These are phyloP conservation scores for Citrus inodora DNA, from an alignment of 345 rosid genomes.

Conservation along the genomic window DNA sequence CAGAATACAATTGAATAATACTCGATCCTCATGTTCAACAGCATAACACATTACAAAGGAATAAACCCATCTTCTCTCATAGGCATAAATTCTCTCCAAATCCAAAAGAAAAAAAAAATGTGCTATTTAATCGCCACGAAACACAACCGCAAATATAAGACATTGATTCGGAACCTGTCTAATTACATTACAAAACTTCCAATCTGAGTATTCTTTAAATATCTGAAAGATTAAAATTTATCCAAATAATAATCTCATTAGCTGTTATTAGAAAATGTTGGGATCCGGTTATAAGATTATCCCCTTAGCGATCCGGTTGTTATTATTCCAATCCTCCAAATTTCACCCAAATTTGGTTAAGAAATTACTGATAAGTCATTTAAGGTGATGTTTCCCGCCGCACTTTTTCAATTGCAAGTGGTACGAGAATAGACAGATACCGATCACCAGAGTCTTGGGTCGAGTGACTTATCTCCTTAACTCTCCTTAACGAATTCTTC, in stretches of 20 bases:
- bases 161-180: background rate
- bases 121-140: background rate
- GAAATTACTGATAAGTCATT: background rate
- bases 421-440: background rate
- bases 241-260: background rate
- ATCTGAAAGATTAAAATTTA: background rate
- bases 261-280: background rate
- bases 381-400: background rate
- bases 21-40: background rate
- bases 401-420: slow-evolving; percentile 14
- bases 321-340: background rate
- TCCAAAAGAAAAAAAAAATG: background rate
- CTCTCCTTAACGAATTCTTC: background rate
- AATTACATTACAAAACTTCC: background rate
- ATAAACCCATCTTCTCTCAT: background rate
- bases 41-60: background rate
- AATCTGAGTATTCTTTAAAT: background rate
- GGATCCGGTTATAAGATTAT: too few species aligned
- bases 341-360: background rate
- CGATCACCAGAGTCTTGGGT: background rate
- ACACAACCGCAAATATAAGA: background rate
- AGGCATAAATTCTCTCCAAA: background rate
- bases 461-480: background rate
- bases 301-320: background rate
- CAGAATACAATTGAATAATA: background rate